Evolutionary conservation across 2,329 filamentous ascomycete species (phyloP), one percentile per base, ranked within the genome.

Genomic region (Fusarium napiforme): DNA sequence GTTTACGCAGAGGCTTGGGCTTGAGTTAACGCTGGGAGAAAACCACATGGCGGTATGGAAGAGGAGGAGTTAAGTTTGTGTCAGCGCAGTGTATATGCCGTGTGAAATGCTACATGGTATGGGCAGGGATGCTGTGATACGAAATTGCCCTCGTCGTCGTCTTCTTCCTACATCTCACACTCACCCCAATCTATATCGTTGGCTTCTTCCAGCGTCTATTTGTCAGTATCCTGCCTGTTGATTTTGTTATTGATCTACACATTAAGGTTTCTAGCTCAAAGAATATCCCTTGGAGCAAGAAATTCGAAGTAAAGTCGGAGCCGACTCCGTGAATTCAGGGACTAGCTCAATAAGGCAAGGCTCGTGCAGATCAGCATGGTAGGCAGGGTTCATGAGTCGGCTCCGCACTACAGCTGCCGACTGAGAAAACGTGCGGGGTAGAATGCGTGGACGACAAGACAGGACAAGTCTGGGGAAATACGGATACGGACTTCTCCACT

Each of bases 181-280:
- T 34, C 14, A 34, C 15, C 14, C 14, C 14, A 28, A 18, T 18
- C 7, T 28, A 4, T 4, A 19, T 16, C 9, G 2, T 7, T n/a
- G n/a, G n/a, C n/a, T n/a, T n/a, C n/a, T n/a, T n/a, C n/a, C n/a
- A n/a, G n/a, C n/a, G n/a, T n/a, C n/a, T n/a, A n/a, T n/a, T n/a
- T n/a, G n/a, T 12, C 5, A 7, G 21, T 28, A 10, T 7, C 1
- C 9, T 18, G 0, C 9, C 2, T 12, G 2, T 12, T 2, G 3
- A 2, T 39, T 2, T n/a, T 53, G 14, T 28, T 53, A 21, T n/a
- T 46, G 39, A 21, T 46, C 39, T 46, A 16, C 39, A 46, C 1
- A n/a, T 21, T 21, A 46, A 26, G 18, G 7, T 46, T 46, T 5
- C 18, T 42, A 15, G 30, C 53, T 34, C 30, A 46, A 10, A 9